Evolutionary conservation across 2,329 filamentous ascomycete species (phyloP).

Genomic region (Ophiosphaerella narmari): DNA sequence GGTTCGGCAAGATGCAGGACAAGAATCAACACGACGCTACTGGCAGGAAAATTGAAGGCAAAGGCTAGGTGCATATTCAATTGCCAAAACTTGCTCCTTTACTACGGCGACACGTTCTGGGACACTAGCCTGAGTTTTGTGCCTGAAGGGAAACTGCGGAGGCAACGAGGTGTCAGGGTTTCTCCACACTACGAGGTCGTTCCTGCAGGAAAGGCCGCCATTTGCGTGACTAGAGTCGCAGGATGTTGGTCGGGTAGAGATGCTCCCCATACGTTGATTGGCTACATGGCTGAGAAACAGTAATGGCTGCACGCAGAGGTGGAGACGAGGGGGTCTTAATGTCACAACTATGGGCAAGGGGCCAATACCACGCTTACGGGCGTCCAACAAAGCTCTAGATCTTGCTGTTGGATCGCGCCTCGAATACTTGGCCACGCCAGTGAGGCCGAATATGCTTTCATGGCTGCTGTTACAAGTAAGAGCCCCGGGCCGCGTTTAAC

Average conservation of each 20-base stretch:
- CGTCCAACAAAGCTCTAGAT: too few relatives aligned
- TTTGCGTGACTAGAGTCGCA: constrained; percentile 29
- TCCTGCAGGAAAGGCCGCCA: constrained; percentile 25
- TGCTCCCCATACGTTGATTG: background rate
- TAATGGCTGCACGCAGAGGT: background rate
- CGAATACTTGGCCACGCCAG: too few relatives aligned
- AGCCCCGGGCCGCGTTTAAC: too few relatives aligned
- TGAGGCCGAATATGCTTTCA: too few relatives aligned
- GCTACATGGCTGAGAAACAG: too few relatives aligned
- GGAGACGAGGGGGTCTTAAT: constrained; percentile 22
- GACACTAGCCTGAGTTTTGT: background rate
- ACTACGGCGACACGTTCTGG: background rate
- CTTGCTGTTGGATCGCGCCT: too few relatives aligned
- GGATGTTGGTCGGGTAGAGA: constrained; percentile 13
- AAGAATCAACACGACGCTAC: too few relatives aligned
- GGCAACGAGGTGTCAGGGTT: too few relatives aligned
- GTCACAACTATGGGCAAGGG: constrained; percentile 23
- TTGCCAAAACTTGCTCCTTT: background rate
- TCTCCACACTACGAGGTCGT: constrained; percentile 5
- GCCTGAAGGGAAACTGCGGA: background rate
- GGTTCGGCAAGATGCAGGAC: too few relatives aligned
- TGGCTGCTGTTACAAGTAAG: too few relatives aligned
- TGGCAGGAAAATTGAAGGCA: too few relatives aligned
- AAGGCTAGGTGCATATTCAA: background rate
- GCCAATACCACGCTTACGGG: background rate